Percentiles rank a stretch among this genome's conserved stretches.
Evolutionary conservation across 805 yeast genomes (phyloP).

Genomic region (Middelhovenomyces tepae): DNA sequence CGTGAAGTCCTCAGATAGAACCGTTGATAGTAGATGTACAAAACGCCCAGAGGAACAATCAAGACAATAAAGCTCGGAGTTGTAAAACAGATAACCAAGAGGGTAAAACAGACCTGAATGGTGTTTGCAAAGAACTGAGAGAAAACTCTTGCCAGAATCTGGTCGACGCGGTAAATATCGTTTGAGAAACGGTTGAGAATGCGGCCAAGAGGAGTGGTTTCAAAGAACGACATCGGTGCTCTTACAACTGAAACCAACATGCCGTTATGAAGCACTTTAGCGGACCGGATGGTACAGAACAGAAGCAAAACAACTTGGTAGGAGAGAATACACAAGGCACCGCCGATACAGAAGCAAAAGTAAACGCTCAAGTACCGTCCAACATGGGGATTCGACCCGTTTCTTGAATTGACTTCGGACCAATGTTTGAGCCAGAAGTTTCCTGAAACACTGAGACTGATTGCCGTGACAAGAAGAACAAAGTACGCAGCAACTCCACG

Average conservation of each 20-base stretch:
- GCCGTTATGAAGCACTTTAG: conserved; percentile 55
- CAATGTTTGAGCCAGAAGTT: conserved; percentile 95
- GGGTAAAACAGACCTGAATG: conserved; percentile 47
- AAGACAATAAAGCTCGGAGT: conserved; percentile 82
- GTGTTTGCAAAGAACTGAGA: conserved; percentile 32
- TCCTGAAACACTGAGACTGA: conserved; percentile 53
- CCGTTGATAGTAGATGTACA: conserved; percentile 64
- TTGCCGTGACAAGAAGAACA: conserved; percentile 45
- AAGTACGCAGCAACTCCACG: conserved; percentile 52
- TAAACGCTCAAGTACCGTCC: conserved; percentile 66
- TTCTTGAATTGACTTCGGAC: conserved; percentile 78
- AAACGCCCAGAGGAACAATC: conserved; percentile 52
- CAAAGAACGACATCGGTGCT: conserved; percentile 94
- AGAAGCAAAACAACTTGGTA: conserved; percentile 71
- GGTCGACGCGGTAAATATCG: conserved; percentile 86
- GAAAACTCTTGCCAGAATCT: conserved; percentile 41
- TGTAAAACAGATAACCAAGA: conserved; percentile 70
- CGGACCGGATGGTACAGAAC: conserved; percentile 74
- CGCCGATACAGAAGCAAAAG: conserved; percentile 60
- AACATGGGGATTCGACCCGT: conserved; percentile 67
- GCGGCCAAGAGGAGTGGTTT: conserved; percentile 92
- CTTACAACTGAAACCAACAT: conserved; percentile 71
- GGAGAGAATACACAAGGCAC: conserved; percentile 49
- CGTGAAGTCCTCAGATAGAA: conserved; percentile 64
- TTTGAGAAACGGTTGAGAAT: conserved; percentile 83